Base-by-base conservation (phyloP, 2,329 filamentous ascomycete genomes). In the Aspergillus versicolor region DNA sequence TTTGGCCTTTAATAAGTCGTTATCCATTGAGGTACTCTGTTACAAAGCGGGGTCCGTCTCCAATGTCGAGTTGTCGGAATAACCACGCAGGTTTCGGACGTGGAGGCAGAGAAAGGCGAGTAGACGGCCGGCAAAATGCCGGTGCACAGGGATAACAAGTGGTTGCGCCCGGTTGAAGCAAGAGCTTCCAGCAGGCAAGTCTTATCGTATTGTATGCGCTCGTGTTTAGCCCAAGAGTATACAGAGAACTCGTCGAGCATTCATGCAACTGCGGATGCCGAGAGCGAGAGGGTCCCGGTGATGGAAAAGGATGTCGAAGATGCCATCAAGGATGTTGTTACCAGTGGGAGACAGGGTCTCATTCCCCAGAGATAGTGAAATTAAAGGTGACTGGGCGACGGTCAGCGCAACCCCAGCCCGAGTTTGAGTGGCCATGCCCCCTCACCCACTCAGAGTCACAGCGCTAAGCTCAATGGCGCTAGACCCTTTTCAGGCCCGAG, bases 1-100 rank as follows among this genome's bases (percentile, higher is more conserved):
- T 38, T 67, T 67, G 22, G 62, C 52, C 54, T 69, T 71, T 40
- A 61, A 56, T 55, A 54, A 27, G 55, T 70, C 64, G 65, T 74
- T 72, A 56, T 74, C 71, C 72, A 74, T 74, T 37, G 19, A 13
- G 6, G 15, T 60, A 17, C 30, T 49, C 11, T 17, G 15, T 22
- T 43, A 52, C 48, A 19, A 27, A 57, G 3, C 11, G 21, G 15
- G 7, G 15, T 22, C 3, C 7, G 24, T 13, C 6, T 15, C 9
- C n/a, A 5, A 7, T 9, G 7, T 30, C 15, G 24, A 17, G 22
- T 17, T 42, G 37, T 42, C 27, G 9, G 46, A 12, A 30, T 42
- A 42, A 21, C 12, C 9, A 24, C 41, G 19, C 21, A 19, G 12
- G 41, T 22, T 12, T 3, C 12, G 5, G 21, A 24, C 19, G 21